A percentile compares a stretch with the other conserved stretches of the same genome.
Evolutionary conservation across 2,329 filamentous ascomycete genomes (phyloP).

Genomic region (Colletotrichum neosansevieriae): DNA sequence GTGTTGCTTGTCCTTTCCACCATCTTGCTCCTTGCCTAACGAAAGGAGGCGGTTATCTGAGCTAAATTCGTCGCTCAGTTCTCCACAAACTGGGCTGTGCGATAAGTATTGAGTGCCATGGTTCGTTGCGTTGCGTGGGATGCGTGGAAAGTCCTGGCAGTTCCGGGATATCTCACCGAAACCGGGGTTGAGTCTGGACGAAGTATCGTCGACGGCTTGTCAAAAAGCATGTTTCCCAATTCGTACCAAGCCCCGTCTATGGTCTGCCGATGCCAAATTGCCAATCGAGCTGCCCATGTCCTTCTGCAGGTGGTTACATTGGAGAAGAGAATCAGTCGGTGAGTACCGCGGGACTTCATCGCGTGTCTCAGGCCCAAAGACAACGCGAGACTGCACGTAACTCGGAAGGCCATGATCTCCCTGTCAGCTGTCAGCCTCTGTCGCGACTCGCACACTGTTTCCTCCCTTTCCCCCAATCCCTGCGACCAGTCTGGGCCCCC

Average conservation of each 20-base stretch:
- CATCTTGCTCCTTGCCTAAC: slow-evolving; percentile 19
- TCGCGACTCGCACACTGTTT: slow-evolving; percentile 5
- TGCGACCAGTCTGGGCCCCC: slow-evolving; percentile 1
- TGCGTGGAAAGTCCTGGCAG: slow-evolving; percentile 9
- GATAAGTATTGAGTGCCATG: slow-evolving; percentile 30
- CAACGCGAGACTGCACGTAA: slow-evolving; percentile 16
- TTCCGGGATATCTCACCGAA: slow-evolving; percentile 22
- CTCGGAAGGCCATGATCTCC: slow-evolving; percentile 12
- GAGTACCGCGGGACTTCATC: not conserved
- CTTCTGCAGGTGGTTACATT: not conserved
- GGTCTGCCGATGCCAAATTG: slow-evolving; percentile 19
- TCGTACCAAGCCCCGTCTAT: slow-evolving; percentile 11
- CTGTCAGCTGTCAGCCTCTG: slow-evolving; percentile 9
- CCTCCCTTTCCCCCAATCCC: not conserved
- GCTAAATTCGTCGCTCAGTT: slow-evolving; percentile 28
- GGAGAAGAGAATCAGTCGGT: not conserved
- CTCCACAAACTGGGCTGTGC: slow-evolving; percentile 36
- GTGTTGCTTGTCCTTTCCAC: slow-evolving; percentile 32
- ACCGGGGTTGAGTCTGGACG: not conserved
- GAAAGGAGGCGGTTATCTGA: slow-evolving; percentile 30
- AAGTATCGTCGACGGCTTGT: slow-evolving; percentile 2
- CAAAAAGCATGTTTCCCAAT: slow-evolving; percentile 26
- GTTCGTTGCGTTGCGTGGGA: slow-evolving; percentile 35
- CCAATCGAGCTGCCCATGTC: slow-evolving; percentile 8
- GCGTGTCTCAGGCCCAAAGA: slow-evolving; percentile 11